A percentile compares a stretch with the other conserved stretches of the same genome.
Conservation (phyloP, 83 land plant genomes). For the Picea engelmannii region DNA sequence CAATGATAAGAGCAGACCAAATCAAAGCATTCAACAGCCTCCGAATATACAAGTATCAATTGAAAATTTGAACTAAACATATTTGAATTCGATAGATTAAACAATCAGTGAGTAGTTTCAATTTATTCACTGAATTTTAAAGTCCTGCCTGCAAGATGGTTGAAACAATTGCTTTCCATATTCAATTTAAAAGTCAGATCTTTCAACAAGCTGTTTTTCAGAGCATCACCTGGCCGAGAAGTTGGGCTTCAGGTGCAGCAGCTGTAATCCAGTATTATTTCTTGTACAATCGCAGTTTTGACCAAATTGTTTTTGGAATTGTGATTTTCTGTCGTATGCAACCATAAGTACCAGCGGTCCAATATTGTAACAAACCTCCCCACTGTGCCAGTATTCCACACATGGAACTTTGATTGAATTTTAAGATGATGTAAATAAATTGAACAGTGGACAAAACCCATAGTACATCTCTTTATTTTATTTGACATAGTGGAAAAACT, state of each 20-base stretch:
- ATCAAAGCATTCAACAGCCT: background rate
- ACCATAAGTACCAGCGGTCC: background rate
- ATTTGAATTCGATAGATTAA: too few relatives aligned
- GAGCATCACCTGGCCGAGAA: background rate
- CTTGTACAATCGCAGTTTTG: background rate
- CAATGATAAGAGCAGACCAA: background rate
- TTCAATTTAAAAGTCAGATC: background rate
- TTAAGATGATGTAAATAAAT: too few relatives aligned
- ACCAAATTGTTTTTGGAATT: background rate
- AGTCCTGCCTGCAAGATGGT: background rate
- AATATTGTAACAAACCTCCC: too few relatives aligned
- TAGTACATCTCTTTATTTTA: too few relatives aligned
- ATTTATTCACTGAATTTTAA: background rate
- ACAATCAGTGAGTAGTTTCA: background rate
- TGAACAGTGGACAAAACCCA: too few relatives aligned
- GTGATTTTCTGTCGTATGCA: background rate
- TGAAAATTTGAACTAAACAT: too few relatives aligned
- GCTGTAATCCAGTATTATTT: background rate
- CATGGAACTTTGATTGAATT: too few relatives aligned
- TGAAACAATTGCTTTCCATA: background rate
- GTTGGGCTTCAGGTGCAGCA: background rate
- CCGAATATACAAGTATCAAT: background rate
- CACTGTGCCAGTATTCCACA: too few relatives aligned
- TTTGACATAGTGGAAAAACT: too few relatives aligned
- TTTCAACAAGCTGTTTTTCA: background rate